These are phyloP conservation scores for Trichosporon faecale DNA, from an alignment of 1,284 basidiomycete genomes.

Conservation along the genomic window DNA sequence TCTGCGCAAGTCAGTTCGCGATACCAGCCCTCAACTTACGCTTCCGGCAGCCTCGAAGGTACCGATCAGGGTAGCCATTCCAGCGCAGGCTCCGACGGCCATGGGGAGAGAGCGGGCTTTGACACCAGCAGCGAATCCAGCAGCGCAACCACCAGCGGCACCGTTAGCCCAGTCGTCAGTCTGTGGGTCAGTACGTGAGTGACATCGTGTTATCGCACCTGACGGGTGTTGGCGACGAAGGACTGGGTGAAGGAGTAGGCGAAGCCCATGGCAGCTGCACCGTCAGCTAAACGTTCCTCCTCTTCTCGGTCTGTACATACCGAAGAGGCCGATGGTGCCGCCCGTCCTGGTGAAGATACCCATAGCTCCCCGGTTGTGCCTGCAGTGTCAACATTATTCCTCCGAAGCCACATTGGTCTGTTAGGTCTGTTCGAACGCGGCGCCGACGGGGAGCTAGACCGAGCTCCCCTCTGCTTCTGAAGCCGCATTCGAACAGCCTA, in stretches of 20 bases:
- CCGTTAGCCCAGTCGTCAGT: constrained; percentile 80
- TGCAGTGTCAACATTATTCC: constrained; percentile 21
- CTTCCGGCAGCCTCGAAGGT: constrained; percentile 77
- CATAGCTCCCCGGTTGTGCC: constrained; percentile 78
- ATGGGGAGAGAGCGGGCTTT: constrained; percentile 79
- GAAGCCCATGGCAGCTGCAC: constrained; percentile 81
- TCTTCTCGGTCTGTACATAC: constrained; percentile 54
- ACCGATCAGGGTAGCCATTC: constrained; percentile 76
- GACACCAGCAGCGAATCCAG: constrained; percentile 84
- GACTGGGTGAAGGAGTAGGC: constrained; percentile 81
- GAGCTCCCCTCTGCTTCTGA: neutral
- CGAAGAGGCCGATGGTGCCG: constrained; percentile 75
- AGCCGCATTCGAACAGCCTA: neutral
- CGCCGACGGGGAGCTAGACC: neutral
- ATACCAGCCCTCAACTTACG: constrained; percentile 30
- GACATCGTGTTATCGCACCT: constrained; percentile 42
- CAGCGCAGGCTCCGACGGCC: constrained; percentile 74
- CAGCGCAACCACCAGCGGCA: constrained; percentile 84
- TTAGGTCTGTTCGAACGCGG: neutral
- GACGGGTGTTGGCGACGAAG: constrained; percentile 72
- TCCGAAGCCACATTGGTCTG: neutral
- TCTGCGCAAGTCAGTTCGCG: neutral
- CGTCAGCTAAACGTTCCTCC: neutral
- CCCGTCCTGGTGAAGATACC: constrained; percentile 78
- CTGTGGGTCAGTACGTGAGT: constrained; percentile 27